Evolutionary conservation across 768 basidiomycete genomes (phyloP), one percentile per base, ranked within the genome.

Genomic region (Agrocybe chaxingu): DNA sequence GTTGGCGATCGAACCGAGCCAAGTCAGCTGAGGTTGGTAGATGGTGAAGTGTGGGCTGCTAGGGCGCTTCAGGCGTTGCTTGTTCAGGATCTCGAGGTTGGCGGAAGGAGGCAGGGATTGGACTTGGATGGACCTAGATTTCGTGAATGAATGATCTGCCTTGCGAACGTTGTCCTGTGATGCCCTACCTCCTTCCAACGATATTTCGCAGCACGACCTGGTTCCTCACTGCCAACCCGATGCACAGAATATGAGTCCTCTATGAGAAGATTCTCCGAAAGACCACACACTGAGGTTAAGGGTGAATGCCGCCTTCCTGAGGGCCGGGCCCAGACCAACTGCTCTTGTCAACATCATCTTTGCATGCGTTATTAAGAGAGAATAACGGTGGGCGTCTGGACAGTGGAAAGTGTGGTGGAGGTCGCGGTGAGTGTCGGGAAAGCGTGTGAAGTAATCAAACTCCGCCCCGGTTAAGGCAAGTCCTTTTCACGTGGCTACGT

Each of bases 11-110:
- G 93, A 97, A 4, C 71, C 78, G 48, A 90, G 10, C 91, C 92
- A 96, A 33, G 96, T 98, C 42, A 98, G 69, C 70, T 98, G 92
- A 1, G 88, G 89, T 63, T 95, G 87, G 73, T 99, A 99, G 70
- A 99, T 98, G 49, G 93, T 93, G 65, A 93, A 89, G 68, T 98
- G 95, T 7, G 97, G 97, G 61, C 88, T 90, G 54, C 80, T 89
- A 12, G 97, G 96, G n/a, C 97, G 87, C 43, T 75, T 74, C 44
- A 91, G 71, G 56, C 97, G 89, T 68, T 98, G 95, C 57, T 79
- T 69, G 77, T 98, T 96, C 60, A 98, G 75, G 55, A 93, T 87
- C 3, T 74, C 76, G 33, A 72, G 64, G 8, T 75, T 70, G 0
- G 81, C 77, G 0, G 84, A 74, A 1, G 87, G 75, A 1, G 85